These are phyloP conservation scores for Claviceps monticola DNA, from an alignment of 2,329 filamentous ascomycete genomes.

Conservation along the genomic window DNA sequence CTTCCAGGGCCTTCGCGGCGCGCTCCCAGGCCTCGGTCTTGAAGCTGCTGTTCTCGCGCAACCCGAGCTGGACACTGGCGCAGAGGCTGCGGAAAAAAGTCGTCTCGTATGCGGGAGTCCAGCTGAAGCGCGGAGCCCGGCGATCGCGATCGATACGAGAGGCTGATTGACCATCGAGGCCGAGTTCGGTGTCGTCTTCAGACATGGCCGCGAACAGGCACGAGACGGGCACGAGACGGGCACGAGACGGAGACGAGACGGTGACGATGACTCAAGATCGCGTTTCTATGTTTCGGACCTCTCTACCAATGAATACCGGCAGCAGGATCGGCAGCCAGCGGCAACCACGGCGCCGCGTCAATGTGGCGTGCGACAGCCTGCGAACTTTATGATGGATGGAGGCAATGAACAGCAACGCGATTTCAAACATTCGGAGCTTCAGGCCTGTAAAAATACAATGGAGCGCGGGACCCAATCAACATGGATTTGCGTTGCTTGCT, in stretches of 20 bases:
- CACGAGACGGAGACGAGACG: not conserved
- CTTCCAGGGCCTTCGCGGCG: constrained; percentile 38
- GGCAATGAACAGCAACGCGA: too few species aligned
- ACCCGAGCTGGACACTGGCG: constrained; percentile 42
- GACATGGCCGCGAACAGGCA: constrained; percentile 16
- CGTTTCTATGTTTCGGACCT: not conserved
- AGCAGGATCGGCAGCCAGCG: constrained; percentile 1
- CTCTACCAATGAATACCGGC: constrained; percentile 1
- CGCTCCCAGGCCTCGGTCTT: constrained; percentile 48
- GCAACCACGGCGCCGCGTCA: constrained; percentile 4
- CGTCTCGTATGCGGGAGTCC: constrained; percentile 43
- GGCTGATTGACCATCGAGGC: constrained; percentile 20
- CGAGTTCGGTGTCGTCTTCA: constrained; percentile 25
- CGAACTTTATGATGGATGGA: not conserved
- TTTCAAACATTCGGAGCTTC: too few species aligned
- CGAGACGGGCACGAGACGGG: too few species aligned
- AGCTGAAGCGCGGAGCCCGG: constrained; percentile 42
- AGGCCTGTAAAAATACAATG: not conserved
- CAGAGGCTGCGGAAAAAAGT: constrained; percentile 48
- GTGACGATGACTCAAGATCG: not conserved
- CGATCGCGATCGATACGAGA: constrained; percentile 24
- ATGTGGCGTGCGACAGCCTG: constrained; percentile 4
- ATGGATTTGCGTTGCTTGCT: not conserved
- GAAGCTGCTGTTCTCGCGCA: constrained; percentile 45
- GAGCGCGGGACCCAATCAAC: constrained; percentile 1